These are phyloP conservation scores for Stagonosporopsis vannaccii DNA, from an alignment of 2,329 filamentous ascomycete species.

Conservation along the genomic window DNA sequence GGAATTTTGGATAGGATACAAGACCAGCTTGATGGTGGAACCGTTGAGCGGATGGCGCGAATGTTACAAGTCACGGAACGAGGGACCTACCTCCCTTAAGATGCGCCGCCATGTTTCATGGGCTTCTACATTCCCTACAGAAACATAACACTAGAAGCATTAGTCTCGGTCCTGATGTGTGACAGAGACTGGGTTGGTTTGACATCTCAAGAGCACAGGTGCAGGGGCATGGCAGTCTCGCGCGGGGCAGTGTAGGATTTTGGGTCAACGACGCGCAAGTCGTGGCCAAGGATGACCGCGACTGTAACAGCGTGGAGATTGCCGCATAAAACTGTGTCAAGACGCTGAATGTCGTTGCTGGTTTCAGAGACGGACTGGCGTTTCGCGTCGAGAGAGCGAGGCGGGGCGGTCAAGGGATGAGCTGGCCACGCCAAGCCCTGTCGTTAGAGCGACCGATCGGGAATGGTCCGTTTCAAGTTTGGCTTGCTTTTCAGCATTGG, in stretches of 20 bases:
- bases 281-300: constrained; percentile 7
- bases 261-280: constrained; percentile 5
- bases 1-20: neutral
- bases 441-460: constrained; percentile 11
- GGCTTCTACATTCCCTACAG: constrained; percentile 8
- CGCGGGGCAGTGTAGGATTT: constrained; percentile 3
- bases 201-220: neutral
- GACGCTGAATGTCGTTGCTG: constrained; percentile 5
- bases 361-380: constrained; percentile 16
- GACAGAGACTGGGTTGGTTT: constrained; percentile 17
- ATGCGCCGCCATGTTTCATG: constrained; percentile 14
- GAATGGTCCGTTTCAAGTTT: constrained; percentile 10
- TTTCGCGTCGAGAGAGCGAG: constrained; percentile 12
- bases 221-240: constrained; percentile 11
- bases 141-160: constrained; percentile 1
- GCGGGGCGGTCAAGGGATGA: constrained; percentile 12
- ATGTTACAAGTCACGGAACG: constrained; percentile 9
- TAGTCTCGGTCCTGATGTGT: constrained; percentile 10
- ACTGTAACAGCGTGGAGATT: constrained; percentile 11
- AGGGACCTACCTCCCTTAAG: constrained; percentile 13
- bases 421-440: constrained; percentile 14
- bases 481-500: constrained; percentile 2
- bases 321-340: constrained; percentile 15
- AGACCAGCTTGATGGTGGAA: constrained; percentile 9
- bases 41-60: neutral